Base-by-base conservation (phyloP, 1,139 yeast species). In the Suhomyces bokatorum region DNA sequence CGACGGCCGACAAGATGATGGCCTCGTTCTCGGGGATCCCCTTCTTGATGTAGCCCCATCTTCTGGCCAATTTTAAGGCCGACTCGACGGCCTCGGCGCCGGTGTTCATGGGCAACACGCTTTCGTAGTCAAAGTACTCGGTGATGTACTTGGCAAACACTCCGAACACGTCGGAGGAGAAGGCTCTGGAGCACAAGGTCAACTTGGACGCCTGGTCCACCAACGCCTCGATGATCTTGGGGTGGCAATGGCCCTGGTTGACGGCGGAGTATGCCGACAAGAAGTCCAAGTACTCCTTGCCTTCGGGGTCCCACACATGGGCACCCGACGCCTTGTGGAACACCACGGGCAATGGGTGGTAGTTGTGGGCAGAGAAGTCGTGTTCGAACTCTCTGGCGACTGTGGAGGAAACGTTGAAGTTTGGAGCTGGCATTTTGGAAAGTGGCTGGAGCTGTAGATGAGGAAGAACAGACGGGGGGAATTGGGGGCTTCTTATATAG, bases 11-110 rank as follows among this genome's bases (percentile, higher is more conserved):
- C 49, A 91, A 77, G 48, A 91, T 84, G 58, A 91, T 83, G 45
- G 97, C 97, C 66, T 91, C 88, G 59, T 81, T 81, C 40, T 80
- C 77, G 20, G 91, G 84, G 56, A 91, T 91, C 4, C 87, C 87
- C 75, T 91, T 91, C 67, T 83, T 84, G 60, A 78, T 78, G 73
- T 91, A 91, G 46, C 98, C 98, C 98, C 98, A 91, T 73, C 93
- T 83, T 78, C 99, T 83, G 43, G 98, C 98, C 55, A 91, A 75
- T 69, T 91, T 91, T 65, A 93, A 76, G 32, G 87, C 97, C 37
- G 97, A 89, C 71, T 91, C 99, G 40, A 91, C 99, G 11, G 99
- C 99, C 70, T 91, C 98, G 26, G 97, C 97, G 63, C 99, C 99
- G 9, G 98, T 91, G 74, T 91, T 91, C 97, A 91, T 91, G 55